A percentile compares a stretch with the other conserved stretches of the same genome.
Conservation (phyloP, 805 yeast species). For the Metschnikowia sp. region DNA sequence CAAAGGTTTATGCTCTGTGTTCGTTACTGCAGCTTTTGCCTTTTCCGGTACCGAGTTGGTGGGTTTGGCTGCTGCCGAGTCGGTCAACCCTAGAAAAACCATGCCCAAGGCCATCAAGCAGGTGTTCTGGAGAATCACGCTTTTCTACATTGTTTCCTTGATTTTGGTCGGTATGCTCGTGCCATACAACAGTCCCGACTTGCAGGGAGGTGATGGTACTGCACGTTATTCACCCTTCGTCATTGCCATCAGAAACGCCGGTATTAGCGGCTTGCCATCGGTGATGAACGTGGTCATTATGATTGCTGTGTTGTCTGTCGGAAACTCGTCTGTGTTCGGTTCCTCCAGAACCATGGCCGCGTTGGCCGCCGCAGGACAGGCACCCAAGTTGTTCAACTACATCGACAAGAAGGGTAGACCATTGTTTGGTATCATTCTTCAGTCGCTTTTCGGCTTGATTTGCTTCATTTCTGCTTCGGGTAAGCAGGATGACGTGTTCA, state of each 20-base stretch:
- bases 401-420: conserved; percentile 44
- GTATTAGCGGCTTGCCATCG: conserved; percentile 63
- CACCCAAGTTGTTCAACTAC: conserved; percentile 49
- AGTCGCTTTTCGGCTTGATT: conserved; percentile 52
- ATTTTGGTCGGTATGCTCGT: conserved; percentile 40
- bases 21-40: conserved; percentile 61
- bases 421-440: conserved; percentile 32
- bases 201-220: conserved; percentile 53
- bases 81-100: conserved; percentile 56
- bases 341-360: conserved; percentile 68
- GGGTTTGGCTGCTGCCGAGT: conserved; percentile 67
- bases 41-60: conserved; percentile 66
- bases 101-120: conserved; percentile 64
- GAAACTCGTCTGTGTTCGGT: conserved; percentile 73
- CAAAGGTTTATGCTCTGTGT: conserved; percentile 60
- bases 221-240: conserved; percentile 69
- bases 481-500: conserved; percentile 22
- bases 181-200: conserved; percentile 48
- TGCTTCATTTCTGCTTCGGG: conserved; percentile 52
- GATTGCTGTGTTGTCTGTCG: conserved; percentile 70
- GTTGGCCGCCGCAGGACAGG: conserved; percentile 67
- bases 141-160: conserved; percentile 51
- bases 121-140: conserved; percentile 59
- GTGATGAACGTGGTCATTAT: conserved; percentile 73
- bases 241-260: conserved; percentile 61